Evolutionary conservation across 805 yeast genomes (phyloP).

Genomic region (Candida qinlingensis): DNA sequence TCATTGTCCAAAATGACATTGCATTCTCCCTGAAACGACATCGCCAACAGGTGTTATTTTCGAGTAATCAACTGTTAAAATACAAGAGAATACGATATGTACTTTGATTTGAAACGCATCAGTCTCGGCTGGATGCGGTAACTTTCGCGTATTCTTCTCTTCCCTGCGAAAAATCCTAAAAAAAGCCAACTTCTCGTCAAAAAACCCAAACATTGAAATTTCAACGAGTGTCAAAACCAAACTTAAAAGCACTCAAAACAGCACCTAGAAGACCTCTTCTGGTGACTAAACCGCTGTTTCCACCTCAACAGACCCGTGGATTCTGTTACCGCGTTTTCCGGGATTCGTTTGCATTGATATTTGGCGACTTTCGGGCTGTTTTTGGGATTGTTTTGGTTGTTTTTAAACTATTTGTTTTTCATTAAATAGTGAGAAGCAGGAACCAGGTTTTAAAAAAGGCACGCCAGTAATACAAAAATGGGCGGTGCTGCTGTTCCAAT

Average conservation of each 20-base stretch:
- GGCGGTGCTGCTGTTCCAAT: neutral
- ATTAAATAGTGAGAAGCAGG: neutral
- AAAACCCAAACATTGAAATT: neutral
- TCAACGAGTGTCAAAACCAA: neutral
- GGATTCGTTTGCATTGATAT: neutral
- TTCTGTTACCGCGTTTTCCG: neutral
- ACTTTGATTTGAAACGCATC: neutral
- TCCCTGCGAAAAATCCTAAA: neutral
- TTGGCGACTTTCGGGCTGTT: neutral
- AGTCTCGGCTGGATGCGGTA: neutral
- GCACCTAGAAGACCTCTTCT: neutral
- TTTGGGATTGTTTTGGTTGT: neutral
- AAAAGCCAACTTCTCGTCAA: neutral
- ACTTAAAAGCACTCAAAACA: neutral
- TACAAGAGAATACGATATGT: too few relatives aligned
- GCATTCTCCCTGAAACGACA: conserved; percentile 25
- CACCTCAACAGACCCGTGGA: neutral
- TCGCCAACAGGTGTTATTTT: neutral
- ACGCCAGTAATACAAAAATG: neutral
- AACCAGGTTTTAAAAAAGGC: neutral
- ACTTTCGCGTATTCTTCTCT: neutral
- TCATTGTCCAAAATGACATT: conserved; percentile 28
- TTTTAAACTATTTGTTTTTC: neutral
- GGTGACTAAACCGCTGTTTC: neutral
- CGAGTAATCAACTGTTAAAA: too few relatives aligned